A percentile compares a stretch with the other conserved stretches of the same genome.
These are phyloP conservation scores for Salvia rosmarinus DNA, from an alignment of 257 asterid genomes.

Conservation along the genomic window DNA sequence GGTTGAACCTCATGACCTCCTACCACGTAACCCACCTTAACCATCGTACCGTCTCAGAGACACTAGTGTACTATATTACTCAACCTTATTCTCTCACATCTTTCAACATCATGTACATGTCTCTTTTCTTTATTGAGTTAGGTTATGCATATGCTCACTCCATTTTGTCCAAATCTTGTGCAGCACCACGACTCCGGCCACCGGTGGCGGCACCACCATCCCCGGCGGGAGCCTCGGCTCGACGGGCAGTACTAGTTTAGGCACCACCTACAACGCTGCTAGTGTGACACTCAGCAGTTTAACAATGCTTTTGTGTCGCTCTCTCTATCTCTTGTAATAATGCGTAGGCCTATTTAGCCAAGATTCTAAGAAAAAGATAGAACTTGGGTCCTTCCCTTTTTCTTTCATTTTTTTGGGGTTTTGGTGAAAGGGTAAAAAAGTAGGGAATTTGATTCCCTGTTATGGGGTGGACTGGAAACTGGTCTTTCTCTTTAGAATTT, in stretches of 20 bases:
- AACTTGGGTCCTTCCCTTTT: conserved; percentile 19
- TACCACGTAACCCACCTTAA: no score
- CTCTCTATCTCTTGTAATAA: conserved; percentile 30
- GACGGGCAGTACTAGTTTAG: conserved; percentile 36
- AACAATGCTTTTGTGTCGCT: conserved; percentile 15
- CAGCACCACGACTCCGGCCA: conserved; percentile 38
- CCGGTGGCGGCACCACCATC: conserved; percentile 32
- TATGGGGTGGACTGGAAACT: conserved; percentile 34
- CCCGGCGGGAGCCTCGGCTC: conserved; percentile 43
- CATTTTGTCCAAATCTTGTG: conserved; percentile 14
- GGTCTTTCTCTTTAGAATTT: conserved; percentile 42
- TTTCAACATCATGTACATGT: background rate
- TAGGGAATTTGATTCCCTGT: conserved; percentile 40
- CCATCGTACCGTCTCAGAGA: no score
- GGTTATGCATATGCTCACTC: background rate
- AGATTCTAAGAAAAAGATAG: conserved; percentile 20
- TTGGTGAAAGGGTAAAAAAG: conserved; percentile 27
- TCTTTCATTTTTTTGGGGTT: conserved; percentile 26
- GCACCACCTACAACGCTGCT: conserved; percentile 18
- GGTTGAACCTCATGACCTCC: no score
- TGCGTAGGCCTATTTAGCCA: conserved; percentile 35
- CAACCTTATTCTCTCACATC: conserved; percentile 7
- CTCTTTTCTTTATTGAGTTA: conserved; percentile 23
- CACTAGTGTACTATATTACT: conserved; percentile 23
- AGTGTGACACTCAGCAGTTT: conserved; percentile 16